These are phyloP conservation scores for Paraphaeosphaeria sporulosa DNA, from an alignment of 2,329 filamentous ascomycete genomes.

Conservation along the genomic window DNA sequence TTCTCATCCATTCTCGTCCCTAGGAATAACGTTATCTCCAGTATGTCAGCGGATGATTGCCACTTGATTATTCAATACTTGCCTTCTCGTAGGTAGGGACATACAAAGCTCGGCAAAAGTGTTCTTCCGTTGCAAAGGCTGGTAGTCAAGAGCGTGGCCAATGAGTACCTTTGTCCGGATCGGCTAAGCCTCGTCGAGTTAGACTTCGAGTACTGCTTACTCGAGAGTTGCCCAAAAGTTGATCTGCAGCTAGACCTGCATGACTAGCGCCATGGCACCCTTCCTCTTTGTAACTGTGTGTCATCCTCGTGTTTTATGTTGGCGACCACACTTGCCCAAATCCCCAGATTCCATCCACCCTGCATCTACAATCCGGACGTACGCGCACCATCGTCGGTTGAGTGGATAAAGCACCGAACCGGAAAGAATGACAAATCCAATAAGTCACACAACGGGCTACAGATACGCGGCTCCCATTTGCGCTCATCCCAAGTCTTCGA, in stretches of 20 bases:
- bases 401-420: neutral
- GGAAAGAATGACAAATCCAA: neutral
- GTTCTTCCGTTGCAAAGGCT: too few species aligned
- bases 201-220: neutral
- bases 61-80: neutral
- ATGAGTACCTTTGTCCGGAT: too few species aligned
- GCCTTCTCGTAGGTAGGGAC: too few species aligned
- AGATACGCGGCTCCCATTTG: neutral
- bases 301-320: neutral
- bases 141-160: too few species aligned
- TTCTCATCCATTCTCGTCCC: neutral
- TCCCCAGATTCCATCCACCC: neutral
- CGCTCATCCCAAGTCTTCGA: neutral
- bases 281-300: neutral
- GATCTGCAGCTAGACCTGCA: neutral
- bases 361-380: neutral
- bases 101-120: too few species aligned
- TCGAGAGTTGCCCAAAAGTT: neutral
- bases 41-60: neutral
- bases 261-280: neutral
- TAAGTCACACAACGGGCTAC: neutral
- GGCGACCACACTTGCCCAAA: conserved; percentile 2
- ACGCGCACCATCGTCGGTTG: neutral
- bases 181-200: neutral
- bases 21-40: neutral